These are phyloP conservation scores for Sugiyamaella grinbergsii DNA, from an alignment of 1,139 yeast genomes.

Conservation along the genomic window DNA sequence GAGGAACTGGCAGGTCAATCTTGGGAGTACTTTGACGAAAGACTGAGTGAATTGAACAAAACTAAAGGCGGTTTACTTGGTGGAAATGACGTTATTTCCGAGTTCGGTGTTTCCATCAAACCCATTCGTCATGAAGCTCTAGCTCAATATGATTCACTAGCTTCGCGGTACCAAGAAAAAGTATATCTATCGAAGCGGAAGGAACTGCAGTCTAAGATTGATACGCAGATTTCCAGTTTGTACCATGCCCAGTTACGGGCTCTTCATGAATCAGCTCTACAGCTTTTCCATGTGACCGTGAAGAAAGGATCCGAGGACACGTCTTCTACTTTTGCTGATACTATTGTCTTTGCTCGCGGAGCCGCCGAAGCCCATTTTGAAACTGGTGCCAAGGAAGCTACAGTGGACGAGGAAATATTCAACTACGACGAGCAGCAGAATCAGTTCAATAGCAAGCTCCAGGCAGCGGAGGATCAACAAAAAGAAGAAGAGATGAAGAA, in stretches of 20 bases:
- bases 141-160: conserved; percentile 61
- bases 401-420: conserved; percentile 35
- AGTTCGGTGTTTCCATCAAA: conserved; percentile 38
- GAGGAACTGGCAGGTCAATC: conserved; percentile 73
- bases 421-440: conserved; percentile 30
- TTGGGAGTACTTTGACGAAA: conserved; percentile 50
- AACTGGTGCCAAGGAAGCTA: conserved; percentile 32
- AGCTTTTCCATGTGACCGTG: conserved; percentile 33
- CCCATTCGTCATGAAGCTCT: conserved; percentile 45
- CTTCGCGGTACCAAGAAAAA: conserved; percentile 66
- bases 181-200: conserved; percentile 67
- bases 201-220: conserved; percentile 45
- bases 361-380: conserved; percentile 29
- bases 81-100: conserved; percentile 31
- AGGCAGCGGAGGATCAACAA: conserved; percentile 34
- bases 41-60: conserved; percentile 37
- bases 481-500: conserved; percentile 41
- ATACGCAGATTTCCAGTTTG: conserved; percentile 41
- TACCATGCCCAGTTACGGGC: conserved; percentile 48
- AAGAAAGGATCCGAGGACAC: conserved; percentile 9
- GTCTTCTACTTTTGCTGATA: conserved; percentile 25
- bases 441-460: conserved; percentile 36
- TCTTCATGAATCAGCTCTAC: conserved; percentile 40
- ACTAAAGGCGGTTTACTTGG: conserved; percentile 29
- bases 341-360: conserved; percentile 24